Percentiles rank a stretch among this genome's conserved stretches.
Evolutionary conservation across 1,139 yeast species (phyloP).

Genomic region (Lodderomyces metapsilosis): DNA sequence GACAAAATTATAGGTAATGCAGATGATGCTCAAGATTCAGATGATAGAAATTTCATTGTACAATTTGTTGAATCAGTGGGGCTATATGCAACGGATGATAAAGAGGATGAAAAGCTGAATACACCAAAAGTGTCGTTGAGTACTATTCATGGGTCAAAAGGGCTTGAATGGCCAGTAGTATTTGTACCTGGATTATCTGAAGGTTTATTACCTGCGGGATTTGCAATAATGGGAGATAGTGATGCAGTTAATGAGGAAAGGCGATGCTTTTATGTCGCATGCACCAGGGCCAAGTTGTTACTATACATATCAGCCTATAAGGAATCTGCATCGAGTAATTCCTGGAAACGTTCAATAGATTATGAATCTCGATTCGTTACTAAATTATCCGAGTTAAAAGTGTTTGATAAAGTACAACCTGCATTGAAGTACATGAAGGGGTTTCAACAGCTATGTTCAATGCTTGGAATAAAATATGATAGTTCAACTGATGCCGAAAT

Average conservation of each 20-base stretch:
- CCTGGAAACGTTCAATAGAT: constrained; percentile 24
- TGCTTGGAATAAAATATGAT: neutral
- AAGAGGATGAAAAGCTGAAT: constrained; percentile 12
- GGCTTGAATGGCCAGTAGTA: constrained; percentile 93
- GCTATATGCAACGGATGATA: constrained; percentile 42
- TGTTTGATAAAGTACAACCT: constrained; percentile 14
- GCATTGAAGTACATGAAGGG: constrained; percentile 18
- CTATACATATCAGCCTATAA: constrained; percentile 36
- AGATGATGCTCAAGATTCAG: constrained; percentile 18
- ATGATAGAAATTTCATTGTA: constrained; percentile 36
- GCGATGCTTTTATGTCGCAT: constrained; percentile 82
- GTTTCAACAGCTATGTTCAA: neutral
- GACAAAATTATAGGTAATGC: constrained; percentile 39
- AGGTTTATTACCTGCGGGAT: constrained; percentile 54
- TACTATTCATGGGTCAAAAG: constrained; percentile 91
- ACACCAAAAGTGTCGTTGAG: constrained; percentile 41
- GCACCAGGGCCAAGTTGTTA: constrained; percentile 70
- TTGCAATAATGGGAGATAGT: constrained; percentile 21
- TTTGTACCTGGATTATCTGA: constrained; percentile 73
- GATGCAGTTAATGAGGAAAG: constrained; percentile 66
- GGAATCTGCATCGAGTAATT: constrained; percentile 17
- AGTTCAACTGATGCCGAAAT: constrained; percentile 25
- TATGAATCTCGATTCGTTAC: constrained; percentile 33
- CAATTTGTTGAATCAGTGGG: constrained; percentile 61
- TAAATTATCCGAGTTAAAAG: constrained; percentile 8